Percentiles rank a stretch among this genome's conserved stretches.
phyloP scores from a whole-genome alignment of 805 yeast genomes.

The Yarrowia deformans region DNA sequence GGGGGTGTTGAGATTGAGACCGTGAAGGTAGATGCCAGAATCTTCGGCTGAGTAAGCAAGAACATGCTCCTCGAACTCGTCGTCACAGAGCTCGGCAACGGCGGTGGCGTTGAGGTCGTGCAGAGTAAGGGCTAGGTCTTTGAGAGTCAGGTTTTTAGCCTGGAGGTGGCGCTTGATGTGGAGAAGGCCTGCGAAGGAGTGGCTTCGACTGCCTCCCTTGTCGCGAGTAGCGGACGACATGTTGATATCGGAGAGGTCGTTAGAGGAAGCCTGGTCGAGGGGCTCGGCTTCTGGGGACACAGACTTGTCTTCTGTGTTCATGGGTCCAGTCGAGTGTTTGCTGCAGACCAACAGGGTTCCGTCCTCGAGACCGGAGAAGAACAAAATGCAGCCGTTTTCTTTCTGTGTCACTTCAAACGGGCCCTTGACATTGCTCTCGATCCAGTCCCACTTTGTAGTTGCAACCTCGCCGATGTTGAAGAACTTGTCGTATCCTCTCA shows the following conservation, averaged over 20 bases:
- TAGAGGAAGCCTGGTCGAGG: background rate
- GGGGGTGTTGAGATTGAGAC: conserved; percentile 74
- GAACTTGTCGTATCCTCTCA: conserved; percentile 94
- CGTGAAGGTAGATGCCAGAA: conserved; percentile 90
- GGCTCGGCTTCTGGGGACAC: conserved; percentile 40
- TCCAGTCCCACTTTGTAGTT: conserved; percentile 58
- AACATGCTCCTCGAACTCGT: conserved; percentile 91
- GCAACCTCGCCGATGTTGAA: conserved; percentile 77
- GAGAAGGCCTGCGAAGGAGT: conserved; percentile 74
- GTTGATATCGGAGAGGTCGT: background rate
- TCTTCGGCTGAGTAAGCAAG: conserved; percentile 68
- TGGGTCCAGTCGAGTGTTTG: conserved; percentile 83
- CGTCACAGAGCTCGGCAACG: conserved; percentile 93
- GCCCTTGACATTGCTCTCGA: conserved; percentile 63
- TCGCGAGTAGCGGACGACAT: background rate
- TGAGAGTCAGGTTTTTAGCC: conserved; percentile 51
- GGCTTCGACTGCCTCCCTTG: conserved; percentile 57
- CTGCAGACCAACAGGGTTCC: conserved; percentile 88
- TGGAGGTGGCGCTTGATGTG: conserved; percentile 64
- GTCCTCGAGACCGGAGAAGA: conserved; percentile 76
- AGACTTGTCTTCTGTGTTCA: conserved; percentile 51
- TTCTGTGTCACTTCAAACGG: conserved; percentile 84
- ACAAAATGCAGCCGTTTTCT: conserved; percentile 92
- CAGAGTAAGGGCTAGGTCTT: conserved; percentile 64
- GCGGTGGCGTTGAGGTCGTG: conserved; percentile 70